Base-by-base conservation (phyloP, 352 stramenopile species). In the Thraustotheca clavata region DNA sequence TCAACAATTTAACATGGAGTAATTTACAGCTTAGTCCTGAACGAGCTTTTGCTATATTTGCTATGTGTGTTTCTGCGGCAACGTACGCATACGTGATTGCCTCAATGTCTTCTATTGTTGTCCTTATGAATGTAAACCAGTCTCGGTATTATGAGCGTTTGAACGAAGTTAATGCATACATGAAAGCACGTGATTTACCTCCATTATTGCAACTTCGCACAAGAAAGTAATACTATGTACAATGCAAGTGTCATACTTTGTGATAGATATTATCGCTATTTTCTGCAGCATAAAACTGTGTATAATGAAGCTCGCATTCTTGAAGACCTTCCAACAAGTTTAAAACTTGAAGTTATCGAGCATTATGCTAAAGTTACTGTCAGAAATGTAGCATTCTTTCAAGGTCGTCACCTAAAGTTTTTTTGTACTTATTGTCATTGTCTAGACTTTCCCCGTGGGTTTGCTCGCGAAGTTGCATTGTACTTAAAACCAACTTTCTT, bases 61-160 rank as follows among this genome's bases (percentile, higher is more conserved):
- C 76, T 41, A 88, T 91, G 79, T 69, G 87, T 48, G 76, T 86
- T 33, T 85, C 75, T 1, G 79, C 77, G 1, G 86, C 76, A 3
- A 79, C 84, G 14, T 88, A 88, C 68, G 79, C 77, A 38, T 89
- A 89, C 68, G 77, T 88, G 35, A 79, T 89, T 27, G 79, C 77
- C 11, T 83, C 62, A 60, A 77, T 89, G 38, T 74, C 74, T n/a
- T 68, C 71, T 0, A 71, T 87, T 24, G 78, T 80, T 14, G 67
- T 71, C 49, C 69, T 77, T 36, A 74, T 79, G 31, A 77, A 87
- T 61, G 65, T 79, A 16, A 69, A 72, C 43, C 60, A 76, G 33
- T 70, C 76, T 16, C 67, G 73, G 12, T 79, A 82, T 52, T 73
- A 84, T 36, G 78, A 75, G 11, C 76, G 76, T 35, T 71, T 89